Percentiles rank a stretch among this genome's conserved stretches.
Conservation (phyloP, 805 yeast genomes). For the Tetrapisispora taiwanensis region DNA sequence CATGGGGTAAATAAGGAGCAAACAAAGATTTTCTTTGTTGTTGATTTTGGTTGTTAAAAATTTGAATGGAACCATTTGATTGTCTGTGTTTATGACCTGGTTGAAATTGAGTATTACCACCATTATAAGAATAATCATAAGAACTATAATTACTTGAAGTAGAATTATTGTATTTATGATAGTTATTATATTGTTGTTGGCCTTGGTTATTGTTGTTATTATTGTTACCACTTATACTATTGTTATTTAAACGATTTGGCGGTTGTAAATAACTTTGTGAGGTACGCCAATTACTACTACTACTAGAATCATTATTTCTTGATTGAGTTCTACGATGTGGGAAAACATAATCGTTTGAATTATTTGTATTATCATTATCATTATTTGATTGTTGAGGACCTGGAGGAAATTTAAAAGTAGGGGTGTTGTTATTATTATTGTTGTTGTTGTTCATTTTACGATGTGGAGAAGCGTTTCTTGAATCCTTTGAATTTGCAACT, state of each 20-base stretch:
- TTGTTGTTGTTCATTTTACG: neutral
- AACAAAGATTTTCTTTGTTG: slow-evolving; percentile 66
- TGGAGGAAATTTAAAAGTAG: slow-evolving; percentile 23
- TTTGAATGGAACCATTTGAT: slow-evolving; percentile 58
- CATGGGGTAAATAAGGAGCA: slow-evolving; percentile 94
- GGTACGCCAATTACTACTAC: slow-evolving; percentile 51
- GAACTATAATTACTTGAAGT: slow-evolving; percentile 1
- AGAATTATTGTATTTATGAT: slow-evolving; percentile 18
- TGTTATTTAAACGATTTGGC: slow-evolving; percentile 17
- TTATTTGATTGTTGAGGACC: slow-evolving; percentile 16
- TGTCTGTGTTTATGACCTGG: slow-evolving; percentile 76
- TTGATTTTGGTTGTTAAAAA: slow-evolving; percentile 26
- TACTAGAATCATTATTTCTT: slow-evolving; percentile 15
- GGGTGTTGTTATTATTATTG: neutral
- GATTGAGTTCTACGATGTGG: slow-evolving; percentile 25
- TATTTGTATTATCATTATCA: neutral
- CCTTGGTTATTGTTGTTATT: neutral
- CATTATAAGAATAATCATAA: neutral
- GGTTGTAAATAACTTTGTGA: slow-evolving; percentile 33
- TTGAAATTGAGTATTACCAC: slow-evolving; percentile 32
- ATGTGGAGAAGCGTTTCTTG: neutral
- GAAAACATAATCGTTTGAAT: slow-evolving; percentile 19
- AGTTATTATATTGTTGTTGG: neutral
- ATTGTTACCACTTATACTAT: neutral
- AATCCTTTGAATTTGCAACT: neutral